A percentile compares a stretch with the other conserved stretches of the same genome.
Conservation (phyloP, 148 eudicot species). For the Selenicereus undatus region DNA sequence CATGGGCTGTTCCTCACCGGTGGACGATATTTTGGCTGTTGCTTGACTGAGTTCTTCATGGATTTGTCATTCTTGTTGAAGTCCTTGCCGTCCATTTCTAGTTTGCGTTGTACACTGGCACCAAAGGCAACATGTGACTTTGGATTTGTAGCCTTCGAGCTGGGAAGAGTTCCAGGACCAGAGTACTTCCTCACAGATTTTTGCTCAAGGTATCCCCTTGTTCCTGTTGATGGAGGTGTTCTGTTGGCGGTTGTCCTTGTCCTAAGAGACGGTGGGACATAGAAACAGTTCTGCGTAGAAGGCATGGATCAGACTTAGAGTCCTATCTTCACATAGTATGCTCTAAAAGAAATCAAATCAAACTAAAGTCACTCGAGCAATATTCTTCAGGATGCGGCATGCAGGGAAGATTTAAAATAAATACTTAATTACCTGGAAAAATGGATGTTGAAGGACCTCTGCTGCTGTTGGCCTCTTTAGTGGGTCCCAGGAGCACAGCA, state of each 20-base stretch:
- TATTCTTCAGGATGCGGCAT: background rate
- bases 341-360: background rate
- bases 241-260: conserved; percentile 38
- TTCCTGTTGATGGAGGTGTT: conserved; percentile 50
- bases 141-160: conserved; percentile 36
- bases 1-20: conserved; percentile 54
- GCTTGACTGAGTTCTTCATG: conserved; percentile 34
- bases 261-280: conserved; percentile 37
- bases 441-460: conserved; percentile 88
- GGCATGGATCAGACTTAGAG: background rate
- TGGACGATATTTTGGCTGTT: conserved; percentile 51
- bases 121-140: conserved; percentile 40
- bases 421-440: conserved; percentile 61
- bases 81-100: conserved; percentile 61
- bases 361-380: background rate
- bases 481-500: conserved; percentile 80
- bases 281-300: conserved; percentile 59
- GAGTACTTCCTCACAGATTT: conserved; percentile 42
- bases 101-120: conserved; percentile 57
- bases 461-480: conserved; percentile 80
- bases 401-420: background rate
- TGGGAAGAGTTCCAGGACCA: conserved; percentile 36
- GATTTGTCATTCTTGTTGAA: conserved; percentile 46
- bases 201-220: conserved; percentile 46
- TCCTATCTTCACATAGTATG: background rate